Base-by-base conservation (phyloP, 768 basidiomycete species). In the Calvatia gigantea region DNA sequence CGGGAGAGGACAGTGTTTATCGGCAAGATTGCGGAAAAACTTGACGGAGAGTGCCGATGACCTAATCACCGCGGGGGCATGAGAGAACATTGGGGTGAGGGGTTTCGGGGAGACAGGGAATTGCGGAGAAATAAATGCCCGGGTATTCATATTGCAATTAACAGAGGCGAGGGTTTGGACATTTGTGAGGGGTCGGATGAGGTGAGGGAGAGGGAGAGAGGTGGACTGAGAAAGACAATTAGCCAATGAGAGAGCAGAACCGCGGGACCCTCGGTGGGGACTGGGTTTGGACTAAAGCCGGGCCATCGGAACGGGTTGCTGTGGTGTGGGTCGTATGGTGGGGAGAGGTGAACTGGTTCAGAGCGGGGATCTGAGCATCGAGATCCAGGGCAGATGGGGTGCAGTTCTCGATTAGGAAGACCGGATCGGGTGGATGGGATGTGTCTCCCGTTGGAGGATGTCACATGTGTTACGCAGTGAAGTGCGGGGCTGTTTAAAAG, bases 191-290 rank as follows among this genome's bases (percentile, higher is more conserved):
- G 9, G 19, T 9, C 19, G 6, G 41, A 25, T 4, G 41, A 4
- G 41, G 41, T 21, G 9, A 21, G 25, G 17, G 25, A 11, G 19
- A 11, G 19, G 25, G 62, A 48, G 28, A 44, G 41, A 38, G 31
- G 51, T 37, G 31, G 35, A 33, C n/a, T 21, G 47, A 54, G 46
- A 25, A 45, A 54, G 58, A 56, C 58, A 55, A 48, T 15, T 57
- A 57, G 56, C 42, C 45, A 44, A 32, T 45, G 27, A 39, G 28
- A 52, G 58, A 45, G 31, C 52, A 45, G 59, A 56, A 61, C 67
- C 68, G 69, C 67, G 65, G 65, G 56, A 58, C 65, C n/a, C 61
- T 64, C 62, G 64, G 64, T 59, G 37, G 35, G 45, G 41, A 39
- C 50, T 27, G 35, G 38, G 50, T 51, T 59, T 31, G 45, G 39